Evolutionary conservation across 75 land plant genomes (phyloP).

Genomic region (Selaginella tamariscina): DNA sequence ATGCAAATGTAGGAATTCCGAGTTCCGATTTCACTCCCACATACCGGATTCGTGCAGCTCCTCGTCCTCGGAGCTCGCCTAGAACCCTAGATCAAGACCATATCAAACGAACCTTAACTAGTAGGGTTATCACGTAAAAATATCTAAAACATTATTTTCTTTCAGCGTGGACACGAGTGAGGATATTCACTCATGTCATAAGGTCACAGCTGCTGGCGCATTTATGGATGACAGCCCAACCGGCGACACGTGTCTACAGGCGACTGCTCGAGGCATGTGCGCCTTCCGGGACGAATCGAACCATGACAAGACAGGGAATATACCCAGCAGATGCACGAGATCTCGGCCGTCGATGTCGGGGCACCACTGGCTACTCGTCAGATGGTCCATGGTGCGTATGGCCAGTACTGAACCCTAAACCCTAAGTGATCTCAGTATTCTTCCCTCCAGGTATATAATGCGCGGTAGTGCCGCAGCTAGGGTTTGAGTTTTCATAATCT

Average conservation of each 20-base stretch:
- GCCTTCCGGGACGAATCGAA: not conserved
- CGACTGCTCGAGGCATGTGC: not conserved
- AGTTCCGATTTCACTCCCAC: too few species aligned
- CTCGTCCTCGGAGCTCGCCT: too few species aligned
- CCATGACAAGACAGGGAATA: not conserved
- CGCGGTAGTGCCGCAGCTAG: not conserved
- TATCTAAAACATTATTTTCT: too few species aligned
- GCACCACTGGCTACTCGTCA: not conserved
- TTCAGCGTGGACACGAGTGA: too few species aligned
- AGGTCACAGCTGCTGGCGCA: too few species aligned
- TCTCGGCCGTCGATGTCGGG: not conserved
- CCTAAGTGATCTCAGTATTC: not conserved
- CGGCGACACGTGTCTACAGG: not conserved
- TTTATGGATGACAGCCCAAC: slow-evolving; percentile 1
- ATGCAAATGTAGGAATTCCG: not conserved
- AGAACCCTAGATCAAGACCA: too few species aligned
- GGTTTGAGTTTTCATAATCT: not conserved
- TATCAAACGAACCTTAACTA: too few species aligned
- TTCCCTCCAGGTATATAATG: slow-evolving; percentile 3
- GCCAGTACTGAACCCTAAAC: not conserved
- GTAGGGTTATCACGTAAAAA: too few species aligned
- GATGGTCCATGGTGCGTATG: slow-evolving; percentile 1
- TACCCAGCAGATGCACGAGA: not conserved
- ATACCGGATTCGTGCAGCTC: too few species aligned
- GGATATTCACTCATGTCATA: too few species aligned